phyloP scores from a whole-genome alignment of 2,329 filamentous ascomycete genomes.

The Cytospora schulzeri region DNA sequence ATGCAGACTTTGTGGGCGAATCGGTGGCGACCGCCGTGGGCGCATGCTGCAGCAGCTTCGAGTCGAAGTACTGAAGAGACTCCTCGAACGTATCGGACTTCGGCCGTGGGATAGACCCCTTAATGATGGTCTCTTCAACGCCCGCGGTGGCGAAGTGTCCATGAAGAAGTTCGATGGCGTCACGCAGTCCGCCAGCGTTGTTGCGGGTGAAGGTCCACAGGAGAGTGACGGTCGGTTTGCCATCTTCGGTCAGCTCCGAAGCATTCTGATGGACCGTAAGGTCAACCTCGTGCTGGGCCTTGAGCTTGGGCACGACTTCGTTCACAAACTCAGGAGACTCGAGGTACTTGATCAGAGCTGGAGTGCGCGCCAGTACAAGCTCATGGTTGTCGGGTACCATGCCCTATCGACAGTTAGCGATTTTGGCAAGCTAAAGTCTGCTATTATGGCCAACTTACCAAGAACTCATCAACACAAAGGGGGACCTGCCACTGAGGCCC shows the following conservation, averaged over 20 bases:
- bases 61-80: conserved; percentile 94
- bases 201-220: conserved; percentile 90
- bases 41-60: conserved; percentile 91
- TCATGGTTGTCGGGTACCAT: conserved; percentile 98
- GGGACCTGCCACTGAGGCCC: conserved; percentile 98
- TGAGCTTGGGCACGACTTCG: conserved; percentile 81
- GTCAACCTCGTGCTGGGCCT: conserved; percentile 89
- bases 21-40: conserved; percentile 79
- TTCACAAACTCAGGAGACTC: conserved; percentile 78
- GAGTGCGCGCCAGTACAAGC: conserved; percentile 76
- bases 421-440: background rate
- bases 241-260: conserved; percentile 60
- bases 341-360: conserved; percentile 78
- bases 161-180: conserved; percentile 93
- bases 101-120: conserved; percentile 93
- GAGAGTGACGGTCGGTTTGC: conserved; percentile 61
- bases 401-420: conserved; percentile 56
- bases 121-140: conserved; percentile 85
- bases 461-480: conserved; percentile 91
- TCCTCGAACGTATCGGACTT: conserved; percentile 99
- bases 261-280: conserved; percentile 71
- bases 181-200: conserved; percentile 91
- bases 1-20: conserved; percentile 83
- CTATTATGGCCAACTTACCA: conserved; percentile 55
- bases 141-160: conserved; percentile 82